Percentiles rank a stretch among this genome's conserved stretches.
Conservation (phyloP, 345 rosid species). For the Pelargonium nanum region DNA sequence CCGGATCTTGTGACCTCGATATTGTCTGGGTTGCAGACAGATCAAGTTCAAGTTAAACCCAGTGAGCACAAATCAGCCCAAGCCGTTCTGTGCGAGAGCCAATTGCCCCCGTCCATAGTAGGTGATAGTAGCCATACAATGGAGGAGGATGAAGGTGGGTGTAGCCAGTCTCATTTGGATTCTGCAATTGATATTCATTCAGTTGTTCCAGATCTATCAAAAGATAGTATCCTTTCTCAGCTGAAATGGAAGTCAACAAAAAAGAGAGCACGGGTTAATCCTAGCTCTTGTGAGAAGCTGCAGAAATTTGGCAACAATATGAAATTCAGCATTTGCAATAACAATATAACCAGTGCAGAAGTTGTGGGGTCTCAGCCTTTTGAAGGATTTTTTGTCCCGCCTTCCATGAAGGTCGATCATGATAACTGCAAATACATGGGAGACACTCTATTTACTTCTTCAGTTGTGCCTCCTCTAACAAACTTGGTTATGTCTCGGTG, state of each 20-base stretch:
- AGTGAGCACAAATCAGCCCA: slow-evolving; percentile 17
- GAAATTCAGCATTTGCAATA: not conserved
- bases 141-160: slow-evolving; percentile 14
- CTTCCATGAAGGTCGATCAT: slow-evolving; percentile 34
- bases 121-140: slow-evolving; percentile 3
- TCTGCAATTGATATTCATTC: slow-evolving; percentile 13
- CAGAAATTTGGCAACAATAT: not conserved
- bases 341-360: slow-evolving; percentile 3
- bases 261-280: slow-evolving; percentile 42
- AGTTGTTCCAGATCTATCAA: slow-evolving; percentile 39
- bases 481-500: slow-evolving; percentile 66
- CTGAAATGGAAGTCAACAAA: slow-evolving; percentile 52
- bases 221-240: slow-evolving; percentile 40
- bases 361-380: slow-evolving; percentile 7
- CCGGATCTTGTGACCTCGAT: slow-evolving; percentile 32
- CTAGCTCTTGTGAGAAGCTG: slow-evolving; percentile 22
- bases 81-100: slow-evolving; percentile 7
- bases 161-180: slow-evolving; percentile 10
- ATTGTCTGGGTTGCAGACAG: slow-evolving; percentile 12
- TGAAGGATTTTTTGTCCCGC: slow-evolving; percentile 20
- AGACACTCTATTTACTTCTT: slow-evolving; percentile 35
- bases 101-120: slow-evolving; percentile 2
- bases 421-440: slow-evolving; percentile 58
- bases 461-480: slow-evolving; percentile 39
- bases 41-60: slow-evolving; percentile 21